Evolutionary conservation across 768 basidiomycete species (phyloP).

Genomic region (Agrocybe chaxingu): DNA sequence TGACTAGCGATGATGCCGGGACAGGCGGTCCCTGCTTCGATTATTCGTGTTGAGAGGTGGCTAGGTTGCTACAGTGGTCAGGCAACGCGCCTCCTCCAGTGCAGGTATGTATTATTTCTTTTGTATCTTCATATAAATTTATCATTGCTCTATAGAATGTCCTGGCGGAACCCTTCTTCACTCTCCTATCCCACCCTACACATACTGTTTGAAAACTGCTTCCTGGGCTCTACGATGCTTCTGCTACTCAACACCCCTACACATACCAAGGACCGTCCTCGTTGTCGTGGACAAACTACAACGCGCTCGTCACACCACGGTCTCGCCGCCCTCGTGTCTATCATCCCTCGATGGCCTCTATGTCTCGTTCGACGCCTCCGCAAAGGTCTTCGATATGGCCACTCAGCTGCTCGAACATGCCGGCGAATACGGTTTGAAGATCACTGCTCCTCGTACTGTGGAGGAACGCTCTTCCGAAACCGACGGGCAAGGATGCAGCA

Average conservation of each 20-base stretch:
- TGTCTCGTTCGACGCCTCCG: constrained; percentile 89
- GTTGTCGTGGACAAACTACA: constrained; percentile 78
- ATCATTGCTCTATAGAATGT: constrained; percentile 54
- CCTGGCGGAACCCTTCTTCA: constrained; percentile 78
- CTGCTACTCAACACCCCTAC: constrained; percentile 84
- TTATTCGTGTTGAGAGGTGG: constrained; percentile 77
- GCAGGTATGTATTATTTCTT: constrained; percentile 45
- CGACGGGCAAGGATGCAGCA: constrained; percentile 80
- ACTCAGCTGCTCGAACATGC: constrained; percentile 87
- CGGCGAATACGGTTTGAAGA: constrained; percentile 83
- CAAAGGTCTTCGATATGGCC: constrained; percentile 89
- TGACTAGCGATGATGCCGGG: constrained; percentile 95
- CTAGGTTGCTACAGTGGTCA: constrained; percentile 81
- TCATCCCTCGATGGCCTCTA: constrained; percentile 88
- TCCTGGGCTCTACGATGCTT: constrained; percentile 89
- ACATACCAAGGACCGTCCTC: constrained; percentile 76
- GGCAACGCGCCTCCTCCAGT: constrained; percentile 91
- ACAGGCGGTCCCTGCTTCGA: constrained; percentile 61
- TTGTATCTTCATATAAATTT: neutral
- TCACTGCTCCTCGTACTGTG: constrained; percentile 90
- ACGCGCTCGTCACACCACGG: constrained; percentile 79
- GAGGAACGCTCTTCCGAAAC: constrained; percentile 96
- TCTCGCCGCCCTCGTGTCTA: constrained; percentile 80
- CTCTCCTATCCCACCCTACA: constrained; percentile 82
- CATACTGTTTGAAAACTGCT: constrained; percentile 80